These are phyloP conservation scores for sorghum (Sorghum bicolor) DNA, from an alignment of 176 grass and related monocot genomes.

Conservation along the genomic window Sorghum_bicolor_NCBIv3 NC_012870.2:62489501-62490000, in stretches of 20 bases:
- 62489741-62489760: not conserved
- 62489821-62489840: conserved; percentile 63
- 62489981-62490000: not conserved
- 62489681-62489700: not conserved
- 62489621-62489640: not conserved
- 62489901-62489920: conserved; percentile 78
- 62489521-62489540: not conserved
- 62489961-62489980: not conserved
- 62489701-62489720: not conserved
- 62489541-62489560: not conserved
- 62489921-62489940: not conserved
- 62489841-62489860: conserved; percentile 71
- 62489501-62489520: not conserved
- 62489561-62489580: not conserved
- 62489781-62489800: not conserved
- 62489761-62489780: not conserved
- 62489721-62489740: not conserved
- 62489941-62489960: not conserved
- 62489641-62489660: not conserved
- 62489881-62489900: conserved; percentile 76
- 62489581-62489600: too few species aligned
- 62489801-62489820: not conserved
- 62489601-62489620: not conserved
- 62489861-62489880: conserved; percentile 88
- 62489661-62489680: not conserved